These are phyloP conservation scores for Claviceps purpurea DNA, from an alignment of 2,329 filamentous ascomycete species.

Conservation along the genomic window DNA sequence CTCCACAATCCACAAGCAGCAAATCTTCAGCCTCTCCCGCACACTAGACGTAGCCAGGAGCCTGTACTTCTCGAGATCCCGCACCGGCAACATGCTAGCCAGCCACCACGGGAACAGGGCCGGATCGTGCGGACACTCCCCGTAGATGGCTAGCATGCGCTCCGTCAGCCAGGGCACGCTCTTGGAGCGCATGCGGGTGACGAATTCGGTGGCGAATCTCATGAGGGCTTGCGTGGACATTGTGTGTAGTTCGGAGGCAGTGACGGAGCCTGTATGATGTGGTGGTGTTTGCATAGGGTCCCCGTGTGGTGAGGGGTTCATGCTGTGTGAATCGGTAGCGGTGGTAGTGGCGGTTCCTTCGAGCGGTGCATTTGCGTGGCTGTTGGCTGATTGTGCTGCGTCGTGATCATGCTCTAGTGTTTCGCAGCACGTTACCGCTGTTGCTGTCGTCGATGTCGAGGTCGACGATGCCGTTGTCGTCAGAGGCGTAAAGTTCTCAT, in stretches of 20 bases:
- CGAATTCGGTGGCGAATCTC: constrained; percentile 50
- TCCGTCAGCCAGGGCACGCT: constrained; percentile 65
- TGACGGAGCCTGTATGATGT: neutral
- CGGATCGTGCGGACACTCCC: constrained; percentile 63
- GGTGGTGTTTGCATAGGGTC: neutral
- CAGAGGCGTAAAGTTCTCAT: neutral
- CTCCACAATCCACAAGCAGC: constrained; percentile 62
- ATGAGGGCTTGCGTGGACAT: constrained; percentile 63
- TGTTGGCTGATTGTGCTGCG: too few species aligned
- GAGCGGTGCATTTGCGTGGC: too few species aligned
- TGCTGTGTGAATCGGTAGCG: too few species aligned
- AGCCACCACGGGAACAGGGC: constrained; percentile 83
- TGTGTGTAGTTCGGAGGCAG: constrained; percentile 10
- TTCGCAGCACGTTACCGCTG: too few species aligned
- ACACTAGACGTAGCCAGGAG: constrained; percentile 64
- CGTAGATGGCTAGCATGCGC: constrained; percentile 60
- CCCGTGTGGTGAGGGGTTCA: too few species aligned
- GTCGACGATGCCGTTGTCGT: too few species aligned
- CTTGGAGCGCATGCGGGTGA: constrained; percentile 51
- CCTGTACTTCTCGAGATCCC: constrained; percentile 66
- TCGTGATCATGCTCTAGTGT: too few species aligned
- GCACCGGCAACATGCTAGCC: constrained; percentile 65
- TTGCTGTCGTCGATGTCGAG: too few species aligned
- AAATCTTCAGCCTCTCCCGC: constrained; percentile 69
- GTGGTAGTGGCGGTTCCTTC: too few species aligned